These are phyloP conservation scores for Mortierella sp. DNA, from an alignment of 371 early-diverging fungal genomes.

Conservation along the genomic window DNA sequence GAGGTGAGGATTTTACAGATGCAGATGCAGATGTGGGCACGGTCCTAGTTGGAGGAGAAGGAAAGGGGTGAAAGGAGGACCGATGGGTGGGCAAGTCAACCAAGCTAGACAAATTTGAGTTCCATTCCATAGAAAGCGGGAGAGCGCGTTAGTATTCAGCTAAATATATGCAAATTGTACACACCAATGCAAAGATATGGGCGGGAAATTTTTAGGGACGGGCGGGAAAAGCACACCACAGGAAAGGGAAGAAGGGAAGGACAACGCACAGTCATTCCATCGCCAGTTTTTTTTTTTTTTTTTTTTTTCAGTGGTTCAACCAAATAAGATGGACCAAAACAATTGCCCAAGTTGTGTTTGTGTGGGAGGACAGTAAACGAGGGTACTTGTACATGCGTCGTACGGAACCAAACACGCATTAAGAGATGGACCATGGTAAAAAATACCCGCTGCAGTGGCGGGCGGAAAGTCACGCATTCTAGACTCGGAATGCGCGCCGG, in stretches of 20 bases:
- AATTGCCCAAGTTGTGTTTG: slow-evolving; percentile 1
- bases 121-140: slow-evolving; percentile 15
- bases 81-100: slow-evolving; percentile 2
- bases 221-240: slow-evolving; percentile 32
- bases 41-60: slow-evolving; percentile 34
- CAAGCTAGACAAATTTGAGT: slow-evolving; percentile 11
- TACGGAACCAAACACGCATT: slow-evolving; percentile 17
- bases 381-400: slow-evolving; percentile 21
- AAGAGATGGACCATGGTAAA: slow-evolving; percentile 6
- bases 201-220: slow-evolving; percentile 33
- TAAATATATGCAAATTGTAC: neutral
- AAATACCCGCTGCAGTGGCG: slow-evolving; percentile 8
- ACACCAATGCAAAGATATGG: slow-evolving; percentile 1
- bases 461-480: slow-evolving; percentile 26
- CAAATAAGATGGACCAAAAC: neutral
- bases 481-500: slow-evolving; percentile 17
- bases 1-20: neutral
- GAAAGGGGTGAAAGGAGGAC: slow-evolving; percentile 46
- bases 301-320: too few relatives aligned
- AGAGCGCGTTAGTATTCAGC: slow-evolving; percentile 12
- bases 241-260: neutral
- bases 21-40: slow-evolving; percentile 10
- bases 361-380: slow-evolving; percentile 20
- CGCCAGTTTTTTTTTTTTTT: neutral
- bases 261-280: slow-evolving; percentile 25